These are phyloP conservation scores for Rhodofomes roseus DNA, from an alignment of 1,284 basidiomycete genomes.

Conservation along the genomic window DNA sequence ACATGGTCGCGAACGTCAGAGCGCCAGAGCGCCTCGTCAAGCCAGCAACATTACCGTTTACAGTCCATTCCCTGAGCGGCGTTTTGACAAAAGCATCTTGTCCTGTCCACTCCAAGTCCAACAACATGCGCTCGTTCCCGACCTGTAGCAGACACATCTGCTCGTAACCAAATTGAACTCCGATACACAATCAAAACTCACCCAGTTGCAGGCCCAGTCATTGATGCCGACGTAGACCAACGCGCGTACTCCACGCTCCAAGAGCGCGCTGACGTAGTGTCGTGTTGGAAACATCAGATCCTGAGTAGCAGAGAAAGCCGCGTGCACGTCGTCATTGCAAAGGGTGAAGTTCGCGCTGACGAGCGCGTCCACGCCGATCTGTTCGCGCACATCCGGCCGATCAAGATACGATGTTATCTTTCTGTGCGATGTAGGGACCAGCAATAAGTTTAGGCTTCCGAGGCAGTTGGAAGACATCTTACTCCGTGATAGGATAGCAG, in stretches of 20 bases:
- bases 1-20: too few species aligned
- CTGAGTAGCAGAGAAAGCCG: constrained; percentile 34
- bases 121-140: neutral
- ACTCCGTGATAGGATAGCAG: constrained; percentile 25
- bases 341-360: constrained; percentile 43
- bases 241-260: constrained; percentile 71
- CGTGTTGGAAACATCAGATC: constrained; percentile 40
- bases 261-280: constrained; percentile 40
- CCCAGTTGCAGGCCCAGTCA: constrained; percentile 77
- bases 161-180: too few species aligned
- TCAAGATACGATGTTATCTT: constrained; percentile 52
- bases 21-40: too few species aligned
- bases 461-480: neutral
- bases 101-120: too few species aligned
- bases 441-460: neutral
- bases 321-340: constrained; percentile 40
- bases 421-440: constrained; percentile 27
- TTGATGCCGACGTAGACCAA: constrained; percentile 73
- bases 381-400: constrained; percentile 43
- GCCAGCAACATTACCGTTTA: too few species aligned
- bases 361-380: constrained; percentile 56
- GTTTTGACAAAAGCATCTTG: too few species aligned
- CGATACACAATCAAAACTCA: constrained; percentile 21
- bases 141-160: too few species aligned
- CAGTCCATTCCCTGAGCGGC: too few species aligned